Conservation (phyloP, 768 basidiomycete species). For the Kwoniella botswanensis region DNA sequence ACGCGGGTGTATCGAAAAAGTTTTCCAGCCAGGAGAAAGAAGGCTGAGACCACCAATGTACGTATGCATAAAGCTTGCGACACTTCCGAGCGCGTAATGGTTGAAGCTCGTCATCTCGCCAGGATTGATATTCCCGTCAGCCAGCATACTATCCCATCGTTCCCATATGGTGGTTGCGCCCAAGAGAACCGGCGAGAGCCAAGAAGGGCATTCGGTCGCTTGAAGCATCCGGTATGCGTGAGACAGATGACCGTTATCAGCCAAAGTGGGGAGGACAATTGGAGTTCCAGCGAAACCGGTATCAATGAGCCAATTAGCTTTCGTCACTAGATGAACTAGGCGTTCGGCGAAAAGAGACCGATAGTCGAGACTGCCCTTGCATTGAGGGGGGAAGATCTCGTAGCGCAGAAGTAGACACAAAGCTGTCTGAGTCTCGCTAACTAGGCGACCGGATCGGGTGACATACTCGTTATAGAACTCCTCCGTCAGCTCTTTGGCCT, state of each 20-base stretch:
- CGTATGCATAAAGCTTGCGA: constrained; percentile 43
- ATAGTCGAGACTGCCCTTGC: constrained; percentile 9
- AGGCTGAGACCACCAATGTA: constrained; percentile 40
- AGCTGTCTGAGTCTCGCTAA: constrained; percentile 44
- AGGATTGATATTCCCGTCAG: constrained; percentile 50
- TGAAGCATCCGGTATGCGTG: constrained; percentile 54
- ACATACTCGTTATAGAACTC: constrained; percentile 44
- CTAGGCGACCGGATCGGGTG: constrained; percentile 36
- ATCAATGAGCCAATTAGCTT: constrained; percentile 31
- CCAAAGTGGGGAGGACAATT: constrained; percentile 46
- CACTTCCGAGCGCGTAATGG: constrained; percentile 50
- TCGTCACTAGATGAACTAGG: constrained; percentile 21
- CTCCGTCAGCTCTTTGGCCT: constrained; percentile 34
- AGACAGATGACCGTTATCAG: constrained; percentile 33
- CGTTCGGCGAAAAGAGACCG: constrained; percentile 19
- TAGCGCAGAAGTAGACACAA: constrained; percentile 35
- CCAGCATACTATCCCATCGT: constrained; percentile 50
- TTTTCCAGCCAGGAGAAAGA: constrained; percentile 38
- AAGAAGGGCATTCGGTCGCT: constrained; percentile 37
- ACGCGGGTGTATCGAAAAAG: constrained; percentile 33
- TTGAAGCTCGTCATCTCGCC: constrained; percentile 56
- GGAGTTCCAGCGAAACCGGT: constrained; percentile 57
- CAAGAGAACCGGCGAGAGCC: constrained; percentile 40
- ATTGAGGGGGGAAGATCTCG: constrained; percentile 26
- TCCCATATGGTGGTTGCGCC: constrained; percentile 51